Evolutionary conservation across 1,284 basidiomycete species (phyloP).

Genomic region (Rhodotorula sp.): DNA sequence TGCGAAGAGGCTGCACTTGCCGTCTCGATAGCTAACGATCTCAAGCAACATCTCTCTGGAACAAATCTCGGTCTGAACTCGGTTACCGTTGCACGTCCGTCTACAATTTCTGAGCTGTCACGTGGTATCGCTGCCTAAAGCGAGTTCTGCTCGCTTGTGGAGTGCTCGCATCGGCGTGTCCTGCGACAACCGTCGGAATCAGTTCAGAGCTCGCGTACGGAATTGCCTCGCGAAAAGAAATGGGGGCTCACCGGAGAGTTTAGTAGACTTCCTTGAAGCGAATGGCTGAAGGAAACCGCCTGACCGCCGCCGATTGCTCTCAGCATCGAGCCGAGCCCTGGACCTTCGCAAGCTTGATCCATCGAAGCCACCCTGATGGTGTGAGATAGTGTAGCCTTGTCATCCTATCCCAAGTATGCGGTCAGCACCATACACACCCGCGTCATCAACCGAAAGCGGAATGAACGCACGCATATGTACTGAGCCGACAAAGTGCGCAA

Average conservation of each 20-base stretch:
- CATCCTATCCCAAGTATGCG: neutral
- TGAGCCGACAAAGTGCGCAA: neutral
- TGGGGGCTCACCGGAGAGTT: no score
- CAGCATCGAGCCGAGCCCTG: slow-evolving; percentile 1
- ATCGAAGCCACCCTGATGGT: neutral
- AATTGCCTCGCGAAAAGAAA: no score
- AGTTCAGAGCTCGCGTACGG: no score
- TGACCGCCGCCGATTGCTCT: neutral
- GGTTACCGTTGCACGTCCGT: no score
- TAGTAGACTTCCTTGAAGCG: no score
- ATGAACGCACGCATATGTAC: neutral
- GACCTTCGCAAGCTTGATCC: neutral
- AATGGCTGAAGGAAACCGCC: no score
- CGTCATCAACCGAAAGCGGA: neutral
- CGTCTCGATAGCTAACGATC: neutral
- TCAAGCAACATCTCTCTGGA: neutral
- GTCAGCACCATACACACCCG: neutral
- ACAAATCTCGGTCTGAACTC: no score
- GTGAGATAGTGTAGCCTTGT: neutral
- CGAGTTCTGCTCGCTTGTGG: neutral
- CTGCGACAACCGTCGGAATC: neutral
- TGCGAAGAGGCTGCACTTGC: neutral
- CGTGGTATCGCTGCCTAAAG: no score
- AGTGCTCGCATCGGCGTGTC: neutral
- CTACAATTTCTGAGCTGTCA: no score